Evolutionary conservation across 306 rosid species (phyloP), one percentile per base, ranked within the genome.

Genomic region (Gillenia trifoliata): DNA sequence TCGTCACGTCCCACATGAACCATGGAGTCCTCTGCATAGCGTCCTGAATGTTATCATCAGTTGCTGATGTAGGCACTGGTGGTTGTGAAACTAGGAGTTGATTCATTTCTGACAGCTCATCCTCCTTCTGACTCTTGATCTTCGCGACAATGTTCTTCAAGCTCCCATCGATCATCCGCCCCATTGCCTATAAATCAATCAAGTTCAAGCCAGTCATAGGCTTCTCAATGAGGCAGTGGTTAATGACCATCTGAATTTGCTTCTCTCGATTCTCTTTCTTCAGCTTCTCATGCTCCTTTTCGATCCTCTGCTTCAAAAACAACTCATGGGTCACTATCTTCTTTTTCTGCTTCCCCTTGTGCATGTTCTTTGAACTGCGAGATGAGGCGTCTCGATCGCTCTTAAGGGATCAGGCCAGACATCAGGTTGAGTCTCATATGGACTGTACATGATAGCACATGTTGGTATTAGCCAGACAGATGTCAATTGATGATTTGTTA

Each of bases 401-500:
- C 83, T 82, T 11, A 60, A 11, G 0, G 75, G 70, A 22, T 77
- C 74, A 19, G 94, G 96, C 86, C 86, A 86, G 6, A 83, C 75
- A 49, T 87, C 87, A 0, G 89, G 78, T 1, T 74, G 76, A 2
- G 90, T 30, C 5, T 87, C 87, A 20, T 80, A 80, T 3, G 87
- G 87, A 60, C 79, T 82, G 2, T 75, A 75, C 20, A 92, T 74
- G 20, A 92, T 71, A 4, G 90, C 91, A 12, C 91, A 90, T 0
- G 91, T 88, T n/a, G n/a, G n/a, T n/a, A n/a, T n/a, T n/a, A n/a
- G n/a, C n/a, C n/a, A n/a, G n/a, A n/a, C n/a, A n/a, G n/a, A n/a
- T n/a, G n/a, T n/a, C n/a, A n/a, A n/a, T n/a, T n/a, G n/a, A n/a
- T n/a, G n/a, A n/a, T n/a, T n/a, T n/a, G n/a, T n/a, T n/a, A n/a